Evolutionary conservation across 2,329 filamentous ascomycete species (phyloP).

Genomic region (Talaromyces sp.): DNA sequence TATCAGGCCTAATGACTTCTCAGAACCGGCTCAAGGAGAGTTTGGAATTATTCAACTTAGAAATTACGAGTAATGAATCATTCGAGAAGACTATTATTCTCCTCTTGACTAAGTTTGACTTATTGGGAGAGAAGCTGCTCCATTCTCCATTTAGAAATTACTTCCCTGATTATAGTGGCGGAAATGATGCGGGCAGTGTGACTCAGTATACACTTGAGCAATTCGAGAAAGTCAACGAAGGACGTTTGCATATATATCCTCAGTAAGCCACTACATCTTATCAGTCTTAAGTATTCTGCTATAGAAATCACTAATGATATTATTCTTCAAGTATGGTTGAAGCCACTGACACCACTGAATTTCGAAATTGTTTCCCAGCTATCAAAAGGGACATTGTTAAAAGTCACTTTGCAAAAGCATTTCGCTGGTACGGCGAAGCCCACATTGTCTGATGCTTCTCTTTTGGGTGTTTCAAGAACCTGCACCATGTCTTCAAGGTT

Average conservation of each 20-base stretch:
- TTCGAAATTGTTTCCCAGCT: not conserved
- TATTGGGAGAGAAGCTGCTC: not conserved
- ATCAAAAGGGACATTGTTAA: not conserved
- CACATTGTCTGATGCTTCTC: too few relatives aligned
- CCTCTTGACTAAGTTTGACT: constrained; percentile 1
- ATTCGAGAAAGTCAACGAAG: constrained; percentile 3
- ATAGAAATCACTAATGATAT: not conserved
- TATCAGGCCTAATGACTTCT: not conserved
- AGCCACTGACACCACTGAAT: not conserved
- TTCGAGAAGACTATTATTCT: not conserved
- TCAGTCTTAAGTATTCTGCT: not conserved
- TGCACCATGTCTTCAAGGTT: too few relatives aligned
- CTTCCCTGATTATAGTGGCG: not conserved
- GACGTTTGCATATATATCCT: not conserved
- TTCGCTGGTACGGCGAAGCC: too few relatives aligned
- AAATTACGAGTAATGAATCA: not conserved
- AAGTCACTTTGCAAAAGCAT: too few relatives aligned
- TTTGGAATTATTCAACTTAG: not conserved
- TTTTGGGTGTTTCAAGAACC: too few relatives aligned
- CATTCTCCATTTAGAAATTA: constrained; percentile 1
- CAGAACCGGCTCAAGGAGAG: not conserved
- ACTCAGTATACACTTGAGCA: not conserved
- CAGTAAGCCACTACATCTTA: not conserved
- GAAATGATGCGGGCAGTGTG: not conserved
- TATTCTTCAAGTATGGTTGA: constrained; percentile 2